These are phyloP conservation scores for Tagetes erecta DNA, from an alignment of 129 eudicot genomes.

Conservation along the genomic window DNA sequence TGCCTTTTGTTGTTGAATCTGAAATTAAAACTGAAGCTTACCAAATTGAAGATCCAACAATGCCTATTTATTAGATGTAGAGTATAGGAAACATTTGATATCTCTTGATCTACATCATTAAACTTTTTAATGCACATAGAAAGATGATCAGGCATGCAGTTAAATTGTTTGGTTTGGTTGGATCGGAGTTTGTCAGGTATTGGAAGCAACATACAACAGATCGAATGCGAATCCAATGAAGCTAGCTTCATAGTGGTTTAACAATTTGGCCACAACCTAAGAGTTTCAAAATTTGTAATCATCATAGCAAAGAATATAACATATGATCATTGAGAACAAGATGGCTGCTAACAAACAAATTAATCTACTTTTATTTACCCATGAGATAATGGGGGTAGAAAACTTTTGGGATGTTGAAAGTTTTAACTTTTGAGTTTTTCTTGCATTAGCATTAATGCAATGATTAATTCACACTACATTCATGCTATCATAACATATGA, in stretches of 20 bases:
- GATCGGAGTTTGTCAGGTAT: constrained; percentile 21
- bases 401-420: constrained; percentile 23
- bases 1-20: too few species aligned
- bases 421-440: constrained; percentile 18
- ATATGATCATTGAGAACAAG: constrained; percentile 8
- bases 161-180: constrained; percentile 14
- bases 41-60: too few species aligned
- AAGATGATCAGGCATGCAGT: neutral
- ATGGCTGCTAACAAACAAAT: constrained; percentile 29
- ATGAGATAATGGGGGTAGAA: constrained; percentile 25
- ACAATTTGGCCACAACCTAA: constrained; percentile 10
- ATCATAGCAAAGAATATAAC: constrained; percentile 25
- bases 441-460: constrained; percentile 25
- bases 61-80: neutral
- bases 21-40: too few species aligned
- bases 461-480: constrained; percentile 10
- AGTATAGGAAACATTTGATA: neutral
- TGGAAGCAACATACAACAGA: constrained; percentile 10
- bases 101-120: neutral
- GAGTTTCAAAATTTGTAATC: constrained; percentile 21
- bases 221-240: constrained; percentile 13
- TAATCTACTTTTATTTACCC: neutral
- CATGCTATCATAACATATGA: constrained; percentile 5
- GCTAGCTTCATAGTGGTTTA: constrained; percentile 18
- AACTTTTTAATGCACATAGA: neutral